Base-by-base conservation (phyloP, 1,139 yeast species). In the Kluyveromyces sp. region DNA sequence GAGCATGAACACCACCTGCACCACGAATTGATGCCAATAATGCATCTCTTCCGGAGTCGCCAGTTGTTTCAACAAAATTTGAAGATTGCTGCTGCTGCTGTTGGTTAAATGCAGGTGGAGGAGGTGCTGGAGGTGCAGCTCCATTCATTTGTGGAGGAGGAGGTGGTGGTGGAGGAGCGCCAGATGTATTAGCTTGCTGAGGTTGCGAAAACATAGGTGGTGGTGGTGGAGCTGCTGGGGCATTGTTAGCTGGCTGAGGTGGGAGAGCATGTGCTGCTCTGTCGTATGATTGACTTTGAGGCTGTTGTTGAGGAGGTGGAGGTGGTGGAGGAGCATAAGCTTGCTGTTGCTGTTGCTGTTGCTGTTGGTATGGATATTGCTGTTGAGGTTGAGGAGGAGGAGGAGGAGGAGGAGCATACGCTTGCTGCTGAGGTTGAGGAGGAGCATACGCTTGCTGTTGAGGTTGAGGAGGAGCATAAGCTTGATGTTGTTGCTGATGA, bases 21-120 rank as follows among this genome's bases (percentile, higher is more conserved):
- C 83, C 78, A 58, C 96, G 75, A 55, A 90, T 92, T 0, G 97
- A 87, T 0, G 95, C 88, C 49, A 92, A 68, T 41, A 92, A 73
- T 0, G 96, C 96, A 64, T 86, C 95, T 57, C 96, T 73, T 0
- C 81, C 81, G 1, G 72, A 69, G 53, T 75, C 88, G 1, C 73
- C 77, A 1, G 73, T 59, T 26, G 50, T 51, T 41, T 59, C 64
- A n/a, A 65, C 58, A 28, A 65, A 44, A 7, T 69, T 63, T 3
- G 70, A 66, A 15, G 21, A 15, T 15, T 5, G 70, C 66, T n/a
- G 72, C 65, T 2, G 72, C 66, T 7, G 72, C 21, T 15, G 66
- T n/a, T 67, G 54, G 1, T 59, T 57, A 3, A 58, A 59, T 29
- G 59, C 58, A 25, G 56, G 50, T 4, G 66, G 58, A 21, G 74